These are phyloP conservation scores for Tetracladium marchalianum DNA, from an alignment of 495 filamentous ascomycete species.

Conservation along the genomic window DNA sequence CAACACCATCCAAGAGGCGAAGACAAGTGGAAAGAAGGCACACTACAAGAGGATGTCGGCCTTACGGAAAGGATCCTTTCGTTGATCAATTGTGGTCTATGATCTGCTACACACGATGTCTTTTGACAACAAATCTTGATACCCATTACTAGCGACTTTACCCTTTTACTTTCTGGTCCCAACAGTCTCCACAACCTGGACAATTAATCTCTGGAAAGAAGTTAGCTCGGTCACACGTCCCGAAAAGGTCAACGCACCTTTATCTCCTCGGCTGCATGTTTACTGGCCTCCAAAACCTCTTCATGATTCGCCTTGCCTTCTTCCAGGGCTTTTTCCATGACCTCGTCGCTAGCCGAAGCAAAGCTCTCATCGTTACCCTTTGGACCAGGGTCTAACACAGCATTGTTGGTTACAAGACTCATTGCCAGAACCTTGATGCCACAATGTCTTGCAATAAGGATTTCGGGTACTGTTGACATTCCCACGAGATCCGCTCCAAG, in stretches of 20 bases:
- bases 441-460: constrained; percentile 62
- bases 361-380: constrained; percentile 43
- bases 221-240: neutral
- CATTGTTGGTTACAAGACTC: constrained; percentile 68
- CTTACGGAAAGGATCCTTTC: constrained; percentile 2
- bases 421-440: constrained; percentile 62
- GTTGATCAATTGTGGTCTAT: too few species aligned
- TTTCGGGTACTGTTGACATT: constrained; percentile 74
- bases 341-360: constrained; percentile 28
- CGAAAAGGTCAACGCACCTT: constrained; percentile 32
- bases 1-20: constrained; percentile 53
- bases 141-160: neutral
- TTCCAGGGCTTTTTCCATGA: constrained; percentile 46
- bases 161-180: neutral
- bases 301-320: constrained; percentile 61
- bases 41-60: constrained; percentile 59
- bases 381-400: constrained; percentile 53
- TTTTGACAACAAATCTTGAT: neutral
- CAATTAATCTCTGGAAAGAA: constrained; percentile 6
- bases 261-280: constrained; percentile 54
- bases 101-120: too few species aligned
- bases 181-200: constrained; percentile 8
- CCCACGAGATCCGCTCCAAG: constrained; percentile 67
- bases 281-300: constrained; percentile 60
- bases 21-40: constrained; percentile 62